Evolutionary conservation across 176 grass and related monocot genomes (phyloP), one percentile per base, ranked within the genome.

Genomic region (Phragmites australis): DNA sequence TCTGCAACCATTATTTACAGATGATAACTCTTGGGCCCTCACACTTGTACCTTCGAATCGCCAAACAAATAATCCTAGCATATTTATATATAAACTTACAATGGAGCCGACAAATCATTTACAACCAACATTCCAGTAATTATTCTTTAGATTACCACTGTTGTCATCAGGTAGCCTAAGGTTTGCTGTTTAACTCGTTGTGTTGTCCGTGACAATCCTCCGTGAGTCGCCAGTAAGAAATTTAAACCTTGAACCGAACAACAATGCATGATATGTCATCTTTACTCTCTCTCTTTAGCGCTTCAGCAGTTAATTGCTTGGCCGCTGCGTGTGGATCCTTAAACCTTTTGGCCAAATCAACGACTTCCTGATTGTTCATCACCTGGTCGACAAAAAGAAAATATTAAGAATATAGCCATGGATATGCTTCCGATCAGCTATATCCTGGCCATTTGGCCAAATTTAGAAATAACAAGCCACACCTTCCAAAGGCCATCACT

Each of bases 401-500:
- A 3, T 39, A 58, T 84, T 81, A 78, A 85, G 12, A 43, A 37
- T 59, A 63, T 55, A 81, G 30, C 59, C 43, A 60, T 50, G 30
- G 76, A 65, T 72, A 32, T 60, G 80, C 59, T 72, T 50, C 77
- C 17, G 22, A 77, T 78, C 32, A 3, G 52, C n/a, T 81, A 71
- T 43, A 69, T 68, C 8, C 57, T 41, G 41, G n/a, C 32, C 18
- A 65, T 72, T 56, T 68, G 11, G 26, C 7, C 26, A 53, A 60
- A 82, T 61, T 40, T 26, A 39, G 19, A 54, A 80, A 83, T 83
- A 86, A 49, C 43, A 76, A 58, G 26, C 18, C 79, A 56, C 52
- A 96, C 93, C 93, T 96, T 96, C 93, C 93, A 96, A 74, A 96
- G 65, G 34, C 93, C 93, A 13, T 96, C 90, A 44, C 93, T 96